Evolutionary conservation across 2,329 filamentous ascomycete species (phyloP).

Genomic region (Raffaelea arxii): DNA sequence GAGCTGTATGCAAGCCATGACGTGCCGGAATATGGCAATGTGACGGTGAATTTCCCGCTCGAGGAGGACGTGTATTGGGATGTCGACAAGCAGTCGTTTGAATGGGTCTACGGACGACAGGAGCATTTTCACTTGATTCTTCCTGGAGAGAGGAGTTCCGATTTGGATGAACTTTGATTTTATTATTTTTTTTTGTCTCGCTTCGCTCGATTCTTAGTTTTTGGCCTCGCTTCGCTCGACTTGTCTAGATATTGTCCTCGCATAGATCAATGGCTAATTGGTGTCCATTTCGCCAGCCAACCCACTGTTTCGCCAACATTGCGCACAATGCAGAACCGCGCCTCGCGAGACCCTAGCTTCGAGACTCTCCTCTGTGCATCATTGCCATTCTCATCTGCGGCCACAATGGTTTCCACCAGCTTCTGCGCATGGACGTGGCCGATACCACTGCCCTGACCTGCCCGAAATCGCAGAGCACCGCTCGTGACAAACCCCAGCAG

Average conservation of each 20-base stretch:
- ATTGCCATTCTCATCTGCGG: slow-evolving; percentile 7
- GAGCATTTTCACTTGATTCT: slow-evolving; percentile 27
- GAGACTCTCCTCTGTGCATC: slow-evolving; percentile 8
- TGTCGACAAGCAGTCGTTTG: slow-evolving; percentile 26
- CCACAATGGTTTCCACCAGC: slow-evolving; percentile 33
- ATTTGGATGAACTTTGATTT: no score
- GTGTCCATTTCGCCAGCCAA: slow-evolving; percentile 48
- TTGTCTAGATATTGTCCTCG: no score
- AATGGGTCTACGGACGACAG: slow-evolving; percentile 40
- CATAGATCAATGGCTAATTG: slow-evolving; percentile 8
- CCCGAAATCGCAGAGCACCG: slow-evolving; percentile 70
- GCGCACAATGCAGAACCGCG: slow-evolving; percentile 65
- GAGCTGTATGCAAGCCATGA: slow-evolving; percentile 39
- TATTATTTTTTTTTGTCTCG: no score
- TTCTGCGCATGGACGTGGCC: slow-evolving; percentile 50
- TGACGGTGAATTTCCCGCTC: slow-evolving; percentile 33
- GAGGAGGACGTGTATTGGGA: slow-evolving; percentile 42
- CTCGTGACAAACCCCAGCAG: slow-evolving; percentile 86
- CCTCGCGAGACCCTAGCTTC: slow-evolving; percentile 25
- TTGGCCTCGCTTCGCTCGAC: no score
- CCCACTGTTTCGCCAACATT: slow-evolving; percentile 72
- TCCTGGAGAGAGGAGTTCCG: neutral
- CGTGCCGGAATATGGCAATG: slow-evolving; percentile 33
- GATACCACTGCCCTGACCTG: slow-evolving; percentile 66
- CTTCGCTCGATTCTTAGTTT: no score